Conservation (phyloP, 2,329 filamentous ascomycete genomes). For the Didymella lethalis region DNA sequence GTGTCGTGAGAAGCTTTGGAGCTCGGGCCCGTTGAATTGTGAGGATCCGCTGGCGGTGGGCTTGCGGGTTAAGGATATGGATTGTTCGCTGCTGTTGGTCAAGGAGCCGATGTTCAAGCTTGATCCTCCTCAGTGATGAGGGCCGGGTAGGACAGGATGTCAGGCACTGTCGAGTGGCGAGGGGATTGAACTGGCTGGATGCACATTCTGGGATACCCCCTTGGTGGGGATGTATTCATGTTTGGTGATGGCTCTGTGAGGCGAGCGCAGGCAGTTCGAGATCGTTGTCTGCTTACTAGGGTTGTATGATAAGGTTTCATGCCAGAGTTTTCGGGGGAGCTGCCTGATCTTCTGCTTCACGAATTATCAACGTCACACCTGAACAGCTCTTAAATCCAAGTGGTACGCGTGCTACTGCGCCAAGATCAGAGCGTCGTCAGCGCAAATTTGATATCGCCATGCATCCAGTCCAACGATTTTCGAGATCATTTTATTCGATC, state of each 20-base stretch:
- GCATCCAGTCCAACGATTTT: background rate
- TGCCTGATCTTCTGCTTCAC: too few species aligned
- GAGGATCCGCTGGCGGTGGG: background rate
- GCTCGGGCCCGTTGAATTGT: conserved; percentile 2
- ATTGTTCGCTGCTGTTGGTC: conserved; percentile 11
- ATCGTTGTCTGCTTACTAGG: too few species aligned
- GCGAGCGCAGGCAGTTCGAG: too few species aligned
- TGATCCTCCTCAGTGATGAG: background rate
- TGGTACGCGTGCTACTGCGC: background rate
- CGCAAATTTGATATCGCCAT: background rate
- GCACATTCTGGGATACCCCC: too few species aligned
- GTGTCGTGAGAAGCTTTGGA: conserved; percentile 26
- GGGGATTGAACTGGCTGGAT: too few species aligned
- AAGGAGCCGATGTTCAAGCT: background rate
- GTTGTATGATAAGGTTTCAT: too few species aligned
- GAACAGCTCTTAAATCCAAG: background rate
- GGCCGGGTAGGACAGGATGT: background rate
- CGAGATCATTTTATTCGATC: background rate
- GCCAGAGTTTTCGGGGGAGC: too few species aligned
- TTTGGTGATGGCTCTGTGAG: too few species aligned
- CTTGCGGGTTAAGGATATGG: conserved; percentile 2
- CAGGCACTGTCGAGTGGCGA: background rate
- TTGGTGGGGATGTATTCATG: too few species aligned
- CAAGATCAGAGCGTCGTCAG: background rate
- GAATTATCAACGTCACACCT: too few species aligned